Percentiles rank a stretch among this genome's conserved stretches.
Conservation (phyloP, 306 rosid species). For the Prunus armeniaca region DNA sequence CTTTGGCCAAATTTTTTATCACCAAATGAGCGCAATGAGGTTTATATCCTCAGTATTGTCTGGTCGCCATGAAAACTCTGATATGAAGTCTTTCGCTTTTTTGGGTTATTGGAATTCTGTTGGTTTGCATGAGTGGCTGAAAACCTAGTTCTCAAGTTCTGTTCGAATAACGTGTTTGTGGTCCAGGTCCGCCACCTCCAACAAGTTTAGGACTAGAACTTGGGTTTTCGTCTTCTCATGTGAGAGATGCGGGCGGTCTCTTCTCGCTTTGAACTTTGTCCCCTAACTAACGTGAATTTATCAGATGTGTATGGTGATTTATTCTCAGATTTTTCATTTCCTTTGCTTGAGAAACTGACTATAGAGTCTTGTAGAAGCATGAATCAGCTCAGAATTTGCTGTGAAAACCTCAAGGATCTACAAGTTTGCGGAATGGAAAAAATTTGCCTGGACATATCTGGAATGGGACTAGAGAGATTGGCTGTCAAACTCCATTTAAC, state of each 20-base stretch:
- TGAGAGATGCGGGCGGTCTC: background rate
- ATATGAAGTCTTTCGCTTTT: conserved; percentile 1
- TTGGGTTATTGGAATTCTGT: background rate
- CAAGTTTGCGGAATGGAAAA: no score
- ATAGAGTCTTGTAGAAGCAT: background rate
- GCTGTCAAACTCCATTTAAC: background rate
- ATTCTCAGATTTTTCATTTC: background rate
- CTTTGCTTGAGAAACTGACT: background rate
- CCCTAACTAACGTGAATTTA: background rate
- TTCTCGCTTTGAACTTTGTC: background rate
- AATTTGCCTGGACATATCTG: background rate
- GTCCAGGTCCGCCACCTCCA: no score
- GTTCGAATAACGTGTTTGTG: no score
- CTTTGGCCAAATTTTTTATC: no score
- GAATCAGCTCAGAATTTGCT: background rate
- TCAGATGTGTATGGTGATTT: background rate
- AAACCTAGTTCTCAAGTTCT: background rate
- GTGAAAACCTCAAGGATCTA: background rate
- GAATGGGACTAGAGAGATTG: background rate
- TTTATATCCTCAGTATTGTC: background rate
- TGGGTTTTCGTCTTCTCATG: background rate
- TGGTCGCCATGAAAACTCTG: background rate
- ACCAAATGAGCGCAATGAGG: background rate
- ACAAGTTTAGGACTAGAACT: background rate
- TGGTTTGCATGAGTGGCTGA: conserved; percentile 3